Evolutionary conservation across 1,284 basidiomycete species (phyloP), one percentile per base, ranked within the genome.

Genomic region (Moesziomyces sp.): DNA sequence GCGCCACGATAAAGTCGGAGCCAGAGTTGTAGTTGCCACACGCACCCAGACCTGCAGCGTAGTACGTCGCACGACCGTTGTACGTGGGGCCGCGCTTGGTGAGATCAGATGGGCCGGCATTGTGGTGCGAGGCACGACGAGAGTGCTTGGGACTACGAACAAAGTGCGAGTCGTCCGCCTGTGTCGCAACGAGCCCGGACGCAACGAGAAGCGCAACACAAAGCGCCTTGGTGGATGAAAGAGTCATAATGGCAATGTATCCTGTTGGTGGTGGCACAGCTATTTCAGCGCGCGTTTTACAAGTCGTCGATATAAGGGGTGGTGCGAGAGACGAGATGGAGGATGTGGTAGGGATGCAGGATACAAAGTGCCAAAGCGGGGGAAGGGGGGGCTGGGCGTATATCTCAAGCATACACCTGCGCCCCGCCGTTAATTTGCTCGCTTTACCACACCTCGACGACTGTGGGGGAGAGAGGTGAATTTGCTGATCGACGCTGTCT

Each of bases 11-110:
- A 45, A 69, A 74, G 34, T 75, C 67, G 5, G 23, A 43, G 0
- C 55, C 63, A 5, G 57, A 56, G 47, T 74, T 74, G 60, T 64
- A 67, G 38, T 52, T 34, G 5, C 74, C 71, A 35, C 74, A 77
- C 18, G 71, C 71, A 21, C 74, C 74, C 1, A 77, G 64, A 11
- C 74, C 74, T 1, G 67, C 67, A 3, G 57, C 64, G 42, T 66
- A 77, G 61, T 52, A 77, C 16, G 74, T 74, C 10, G 74, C 74
- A 3, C 58, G 56, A 7, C 74, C 74, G 19, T 10, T 26, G 58
- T 64, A 75, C 18, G 49, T 49, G 8, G 63, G 51, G 0, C 63
- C 64, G 5, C 73, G 56, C 34, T 65, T 71, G 52, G 56, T 13
- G 40, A 67, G 65, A n/a, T 28, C 40, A 5, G 67, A 64, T 3